Conservation (phyloP, 441 rosid genomes). For the Viola pubescens region DNA sequence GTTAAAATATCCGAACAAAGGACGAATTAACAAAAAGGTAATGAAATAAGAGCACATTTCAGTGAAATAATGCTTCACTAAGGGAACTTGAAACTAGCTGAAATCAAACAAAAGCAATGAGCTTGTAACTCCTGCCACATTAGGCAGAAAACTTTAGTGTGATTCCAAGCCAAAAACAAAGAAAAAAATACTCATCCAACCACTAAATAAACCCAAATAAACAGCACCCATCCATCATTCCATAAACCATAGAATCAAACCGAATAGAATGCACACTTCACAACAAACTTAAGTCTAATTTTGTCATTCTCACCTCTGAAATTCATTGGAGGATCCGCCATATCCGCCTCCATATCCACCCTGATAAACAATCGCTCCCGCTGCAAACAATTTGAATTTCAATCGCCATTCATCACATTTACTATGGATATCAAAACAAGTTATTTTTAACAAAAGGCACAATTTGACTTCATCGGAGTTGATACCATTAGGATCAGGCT, state of each 20-base stretch:
- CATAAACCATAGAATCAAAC: background rate
- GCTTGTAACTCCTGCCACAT: too few relatives aligned
- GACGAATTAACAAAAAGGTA: too few relatives aligned
- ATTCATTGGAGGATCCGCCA: conserved; percentile 28
- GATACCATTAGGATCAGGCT: conserved; percentile 37
- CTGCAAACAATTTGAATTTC: conserved; percentile 24
- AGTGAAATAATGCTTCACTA: too few relatives aligned
- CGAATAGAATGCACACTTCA: background rate
- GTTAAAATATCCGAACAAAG: too few relatives aligned
- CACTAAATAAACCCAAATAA: background rate
- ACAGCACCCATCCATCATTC: background rate
- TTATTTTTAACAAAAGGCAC: background rate
- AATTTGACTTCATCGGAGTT: background rate
- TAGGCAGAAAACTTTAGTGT: too few relatives aligned
- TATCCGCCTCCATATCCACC: conserved; percentile 48
- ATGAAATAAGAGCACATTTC: too few relatives aligned
- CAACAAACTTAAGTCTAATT: too few relatives aligned
- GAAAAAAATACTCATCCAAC: background rate
- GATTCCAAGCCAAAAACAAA: background rate
- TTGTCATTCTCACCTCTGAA: conserved; percentile 38
- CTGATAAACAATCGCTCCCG: conserved; percentile 49
- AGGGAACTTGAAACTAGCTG: too few relatives aligned
- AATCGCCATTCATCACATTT: too few relatives aligned
- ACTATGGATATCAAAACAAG: too few relatives aligned
- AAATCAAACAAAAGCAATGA: too few relatives aligned